Percentiles rank a stretch among this genome's conserved stretches.
These are phyloP conservation scores for Musa balbisiana DNA, from an alignment of 202 grass and related monocot species.

Conservation along the genomic window DNA sequence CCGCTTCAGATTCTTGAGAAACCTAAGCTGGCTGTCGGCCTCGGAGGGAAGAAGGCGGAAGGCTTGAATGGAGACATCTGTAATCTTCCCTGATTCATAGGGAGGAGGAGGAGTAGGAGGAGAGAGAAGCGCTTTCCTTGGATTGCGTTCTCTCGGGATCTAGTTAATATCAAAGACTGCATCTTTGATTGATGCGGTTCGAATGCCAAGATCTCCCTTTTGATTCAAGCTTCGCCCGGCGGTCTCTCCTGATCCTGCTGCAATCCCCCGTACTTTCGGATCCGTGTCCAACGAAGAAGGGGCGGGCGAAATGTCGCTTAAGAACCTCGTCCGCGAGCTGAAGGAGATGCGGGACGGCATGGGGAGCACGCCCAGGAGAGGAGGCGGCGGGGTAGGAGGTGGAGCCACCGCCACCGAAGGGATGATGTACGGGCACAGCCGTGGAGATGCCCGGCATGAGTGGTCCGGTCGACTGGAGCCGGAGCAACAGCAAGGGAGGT, in stretches of 20 bases:
- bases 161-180: neutral
- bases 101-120: neutral
- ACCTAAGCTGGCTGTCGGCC: neutral
- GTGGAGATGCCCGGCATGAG: conserved; percentile 34
- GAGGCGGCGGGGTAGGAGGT: neutral
- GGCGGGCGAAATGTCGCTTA: conserved; percentile 55
- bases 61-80: neutral
- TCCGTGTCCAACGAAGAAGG: neutral
- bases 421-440: conserved; percentile 21
- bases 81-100: neutral
- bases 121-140: neutral
- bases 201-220: neutral
- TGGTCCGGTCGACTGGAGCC: conserved; percentile 38
- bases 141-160: neutral
- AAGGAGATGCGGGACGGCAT: conserved; percentile 90
- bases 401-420: conserved; percentile 24
- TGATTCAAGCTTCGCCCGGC: neutral
- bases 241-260: neutral
- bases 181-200: too few species aligned
- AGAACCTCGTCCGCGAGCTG: conserved; percentile 72
- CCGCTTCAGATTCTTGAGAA: neutral
- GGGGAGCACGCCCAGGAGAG: conserved; percentile 75
- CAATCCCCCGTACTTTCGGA: neutral
- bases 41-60: neutral
- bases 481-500: conserved; percentile 47